phyloP scores from a whole-genome alignment of 441 rosid genomes.

The Adansonia rubrostipa region DNA sequence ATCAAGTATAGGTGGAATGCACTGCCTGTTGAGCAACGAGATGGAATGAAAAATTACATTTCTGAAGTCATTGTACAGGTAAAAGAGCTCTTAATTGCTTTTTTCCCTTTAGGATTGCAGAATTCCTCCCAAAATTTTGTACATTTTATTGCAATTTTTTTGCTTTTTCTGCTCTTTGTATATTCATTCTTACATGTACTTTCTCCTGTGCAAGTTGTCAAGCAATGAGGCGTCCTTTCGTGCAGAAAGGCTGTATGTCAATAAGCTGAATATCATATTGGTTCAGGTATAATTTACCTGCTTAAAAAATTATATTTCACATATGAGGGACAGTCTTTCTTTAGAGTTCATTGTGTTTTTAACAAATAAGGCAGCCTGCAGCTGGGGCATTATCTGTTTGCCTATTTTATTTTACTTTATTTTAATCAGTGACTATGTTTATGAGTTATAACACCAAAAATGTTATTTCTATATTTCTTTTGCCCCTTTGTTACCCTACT shows the following conservation, averaged over 20 bases:
- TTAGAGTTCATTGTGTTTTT: constrained; percentile 11
- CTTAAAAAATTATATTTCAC: not conserved
- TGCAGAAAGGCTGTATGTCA: constrained; percentile 86
- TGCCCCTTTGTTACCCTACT: not conserved
- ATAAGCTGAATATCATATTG: constrained; percentile 91
- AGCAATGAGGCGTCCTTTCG: constrained; percentile 89
- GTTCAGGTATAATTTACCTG: constrained; percentile 72
- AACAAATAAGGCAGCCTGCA: not conserved
- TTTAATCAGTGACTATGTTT: not conserved
- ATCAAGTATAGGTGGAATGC: constrained; percentile 99
- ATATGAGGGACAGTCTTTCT: not conserved
- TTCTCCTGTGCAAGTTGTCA: constrained; percentile 63
- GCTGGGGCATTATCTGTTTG: not conserved
- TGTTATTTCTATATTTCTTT: not conserved
- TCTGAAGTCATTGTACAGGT: constrained; percentile 99
- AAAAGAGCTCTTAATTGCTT: constrained; percentile 14
- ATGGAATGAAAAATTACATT: constrained; percentile 99
- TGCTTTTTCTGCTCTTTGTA: not conserved
- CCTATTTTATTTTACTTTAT: not conserved
- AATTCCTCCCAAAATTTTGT: not conserved
- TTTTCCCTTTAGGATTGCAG: not conserved
- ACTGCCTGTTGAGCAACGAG: constrained; percentile 94
- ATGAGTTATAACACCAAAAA: not conserved
- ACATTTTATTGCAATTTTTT: constrained; percentile 2
- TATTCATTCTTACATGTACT: not conserved